These are phyloP conservation scores for Lachnellula cervina DNA, from an alignment of 2,329 filamentous ascomycete genomes.

Conservation along the genomic window DNA sequence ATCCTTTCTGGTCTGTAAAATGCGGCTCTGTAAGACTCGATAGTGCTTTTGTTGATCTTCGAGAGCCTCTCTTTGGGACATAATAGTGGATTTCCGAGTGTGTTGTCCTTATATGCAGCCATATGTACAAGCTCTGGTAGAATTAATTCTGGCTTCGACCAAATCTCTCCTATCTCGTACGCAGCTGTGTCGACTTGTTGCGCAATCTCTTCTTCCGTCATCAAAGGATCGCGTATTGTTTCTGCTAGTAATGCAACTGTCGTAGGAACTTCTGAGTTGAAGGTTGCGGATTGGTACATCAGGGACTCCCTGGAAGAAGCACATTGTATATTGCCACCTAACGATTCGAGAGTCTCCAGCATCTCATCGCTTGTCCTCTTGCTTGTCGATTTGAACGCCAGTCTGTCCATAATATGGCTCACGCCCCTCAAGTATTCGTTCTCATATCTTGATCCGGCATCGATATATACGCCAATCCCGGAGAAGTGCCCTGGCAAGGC, in stretches of 20 bases:
- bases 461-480: slow-evolving; percentile 91
- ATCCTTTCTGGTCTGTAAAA: slow-evolving; percentile 90
- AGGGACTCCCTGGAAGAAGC: slow-evolving; percentile 90
- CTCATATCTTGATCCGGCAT: slow-evolving; percentile 92
- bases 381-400: slow-evolving; percentile 89
- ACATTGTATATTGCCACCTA: slow-evolving; percentile 96
- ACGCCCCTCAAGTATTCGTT: slow-evolving; percentile 78
- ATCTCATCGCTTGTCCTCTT: slow-evolving; percentile 73
- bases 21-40: slow-evolving; percentile 71
- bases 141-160: slow-evolving; percentile 95
- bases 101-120: slow-evolving; percentile 94
- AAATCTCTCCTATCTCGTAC: slow-evolving; percentile 96
- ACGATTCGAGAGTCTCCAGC: slow-evolving; percentile 77
- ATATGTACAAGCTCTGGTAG: slow-evolving; percentile 92
- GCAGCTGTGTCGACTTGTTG: slow-evolving; percentile 87
- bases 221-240: slow-evolving; percentile 79
- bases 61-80: slow-evolving; percentile 80
- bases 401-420: slow-evolving; percentile 90
- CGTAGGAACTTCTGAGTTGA: slow-evolving; percentile 84
- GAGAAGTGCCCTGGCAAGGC: slow-evolving; percentile 91
- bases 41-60: slow-evolving; percentile 66
- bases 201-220: slow-evolving; percentile 81
- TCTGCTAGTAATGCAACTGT: slow-evolving; percentile 84
- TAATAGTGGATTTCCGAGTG: slow-evolving; percentile 85
- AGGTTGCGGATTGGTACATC: slow-evolving; percentile 98